Evolutionary conservation across 441 rosid species (phyloP).

Genomic region (Croton setiger): DNA sequence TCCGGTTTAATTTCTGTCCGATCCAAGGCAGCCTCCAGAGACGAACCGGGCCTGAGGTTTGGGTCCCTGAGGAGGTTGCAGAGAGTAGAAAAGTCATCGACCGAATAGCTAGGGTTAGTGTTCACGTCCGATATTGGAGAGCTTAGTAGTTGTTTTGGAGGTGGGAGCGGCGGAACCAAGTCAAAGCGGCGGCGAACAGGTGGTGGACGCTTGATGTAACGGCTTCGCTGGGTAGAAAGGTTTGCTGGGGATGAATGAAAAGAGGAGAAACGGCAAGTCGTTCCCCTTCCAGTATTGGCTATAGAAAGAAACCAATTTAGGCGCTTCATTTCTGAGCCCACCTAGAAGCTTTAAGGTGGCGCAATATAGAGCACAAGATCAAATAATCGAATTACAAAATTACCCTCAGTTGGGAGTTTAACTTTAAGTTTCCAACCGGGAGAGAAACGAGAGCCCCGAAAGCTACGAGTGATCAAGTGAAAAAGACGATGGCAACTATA

Average conservation of each 20-base stretch:
- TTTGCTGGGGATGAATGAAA: neutral
- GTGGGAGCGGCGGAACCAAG: conserved; percentile 6
- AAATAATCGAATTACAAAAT: conserved; percentile 3
- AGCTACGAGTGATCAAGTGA: neutral
- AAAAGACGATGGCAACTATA: conserved; percentile 41
- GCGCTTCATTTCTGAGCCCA: conserved; percentile 5
- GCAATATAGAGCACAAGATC: conserved; percentile 14
- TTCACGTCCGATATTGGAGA: conserved; percentile 14
- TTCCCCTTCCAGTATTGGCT: neutral
- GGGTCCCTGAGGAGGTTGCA: conserved; percentile 49
- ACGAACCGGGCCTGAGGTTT: conserved; percentile 34
- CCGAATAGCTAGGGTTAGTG: conserved; percentile 29
- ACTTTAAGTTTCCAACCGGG: neutral
- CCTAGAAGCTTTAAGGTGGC: conserved; percentile 16
- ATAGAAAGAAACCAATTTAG: conserved; percentile 6
- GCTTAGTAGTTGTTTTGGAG: conserved; percentile 13
- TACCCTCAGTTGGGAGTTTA: conserved; percentile 6
- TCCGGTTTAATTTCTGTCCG: conserved; percentile 53
- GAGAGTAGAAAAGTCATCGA: conserved; percentile 41
- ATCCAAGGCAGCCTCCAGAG: conserved; percentile 50
- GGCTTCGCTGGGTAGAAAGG: conserved; percentile 26
- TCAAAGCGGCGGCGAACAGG: neutral
- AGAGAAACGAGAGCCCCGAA: neutral
- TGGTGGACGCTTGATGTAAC: conserved; percentile 4
- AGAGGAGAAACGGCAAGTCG: neutral